Percentiles rank a stretch among this genome's conserved stretches.
Evolutionary conservation across 805 yeast genomes (phyloP).

Genomic region (Danielia reshetovae): DNA sequence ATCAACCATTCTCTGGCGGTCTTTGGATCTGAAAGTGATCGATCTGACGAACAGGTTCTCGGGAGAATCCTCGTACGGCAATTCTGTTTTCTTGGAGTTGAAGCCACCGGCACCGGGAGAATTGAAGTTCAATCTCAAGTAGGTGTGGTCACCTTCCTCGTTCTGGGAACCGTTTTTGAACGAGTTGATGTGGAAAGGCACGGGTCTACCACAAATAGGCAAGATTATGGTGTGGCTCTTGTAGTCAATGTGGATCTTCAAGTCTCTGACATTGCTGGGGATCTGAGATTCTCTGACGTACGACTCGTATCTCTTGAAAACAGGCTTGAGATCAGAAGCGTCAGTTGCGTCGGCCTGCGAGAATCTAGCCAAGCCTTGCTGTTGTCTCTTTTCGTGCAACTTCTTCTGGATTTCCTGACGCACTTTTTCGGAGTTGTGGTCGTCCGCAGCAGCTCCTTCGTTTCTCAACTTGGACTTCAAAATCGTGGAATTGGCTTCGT

Average conservation of each 20-base stretch:
- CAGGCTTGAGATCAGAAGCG: slow-evolving; percentile 56
- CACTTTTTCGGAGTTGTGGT: slow-evolving; percentile 60
- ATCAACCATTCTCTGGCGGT: slow-evolving; percentile 85
- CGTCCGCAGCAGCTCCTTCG: slow-evolving; percentile 69
- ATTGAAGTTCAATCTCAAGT: slow-evolving; percentile 83
- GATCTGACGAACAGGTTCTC: slow-evolving; percentile 85
- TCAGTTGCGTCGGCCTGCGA: slow-evolving; percentile 74
- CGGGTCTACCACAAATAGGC: slow-evolving; percentile 94
- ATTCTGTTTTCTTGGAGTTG: slow-evolving; percentile 64
- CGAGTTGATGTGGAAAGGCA: slow-evolving; percentile 93
- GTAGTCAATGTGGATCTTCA: slow-evolving; percentile 82
- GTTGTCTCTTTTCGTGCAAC: slow-evolving; percentile 79
- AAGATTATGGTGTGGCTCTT: slow-evolving; percentile 84
- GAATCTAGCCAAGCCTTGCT: slow-evolving; percentile 80
- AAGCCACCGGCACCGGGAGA: slow-evolving; percentile 86
- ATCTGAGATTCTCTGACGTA: slow-evolving; percentile 91
- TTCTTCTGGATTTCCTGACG: slow-evolving; percentile 80
- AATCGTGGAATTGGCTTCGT: slow-evolving; percentile 54
- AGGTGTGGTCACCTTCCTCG: slow-evolving; percentile 95
- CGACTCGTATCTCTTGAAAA: slow-evolving; percentile 91
- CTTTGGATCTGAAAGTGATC: slow-evolving; percentile 83
- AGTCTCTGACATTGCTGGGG: slow-evolving; percentile 76
- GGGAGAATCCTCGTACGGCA: slow-evolving; percentile 87
- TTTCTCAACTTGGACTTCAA: slow-evolving; percentile 76
- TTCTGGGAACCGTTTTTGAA: slow-evolving; percentile 92